phyloP scores from a whole-genome alignment of 129 eudicot genomes.

The Arctium lappa region DNA sequence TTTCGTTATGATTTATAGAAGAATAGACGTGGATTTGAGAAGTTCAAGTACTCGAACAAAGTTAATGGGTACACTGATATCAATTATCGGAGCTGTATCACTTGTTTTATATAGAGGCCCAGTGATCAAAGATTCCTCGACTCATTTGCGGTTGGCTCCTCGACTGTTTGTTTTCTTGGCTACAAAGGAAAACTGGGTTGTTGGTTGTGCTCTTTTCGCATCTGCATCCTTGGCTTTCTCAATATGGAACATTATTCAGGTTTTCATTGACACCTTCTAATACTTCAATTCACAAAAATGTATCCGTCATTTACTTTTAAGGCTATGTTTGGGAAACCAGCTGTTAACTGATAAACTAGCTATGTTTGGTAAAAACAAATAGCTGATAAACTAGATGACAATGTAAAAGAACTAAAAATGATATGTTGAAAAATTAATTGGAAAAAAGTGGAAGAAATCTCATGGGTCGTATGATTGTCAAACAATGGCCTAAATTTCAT shows the following conservation, averaged over 20 bases:
- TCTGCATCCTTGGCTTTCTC: constrained; percentile 58
- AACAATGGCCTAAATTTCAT: neutral
- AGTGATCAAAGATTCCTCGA: constrained; percentile 35
- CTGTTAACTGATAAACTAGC: too few relatives aligned
- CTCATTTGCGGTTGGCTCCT: constrained; percentile 26
- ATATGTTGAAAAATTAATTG: neutral
- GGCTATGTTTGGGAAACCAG: neutral
- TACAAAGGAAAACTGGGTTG: constrained; percentile 57
- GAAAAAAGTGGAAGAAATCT: neutral
- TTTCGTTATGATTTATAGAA: constrained; percentile 34
- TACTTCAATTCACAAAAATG: neutral
- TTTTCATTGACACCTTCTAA: neutral
- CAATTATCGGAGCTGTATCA: constrained; percentile 51
- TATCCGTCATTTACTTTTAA: neutral
- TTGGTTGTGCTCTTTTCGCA: constrained; percentile 63
- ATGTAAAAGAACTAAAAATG: neutral
- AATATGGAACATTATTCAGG: constrained; percentile 79
- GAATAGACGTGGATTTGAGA: constrained; percentile 39
- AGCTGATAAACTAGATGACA: neutral
- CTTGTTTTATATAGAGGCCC: constrained; percentile 59
- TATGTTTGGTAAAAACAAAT: too few relatives aligned
- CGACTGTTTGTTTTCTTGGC: constrained; percentile 55
- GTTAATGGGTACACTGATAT: constrained; percentile 52
- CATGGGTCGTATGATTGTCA: neutral
- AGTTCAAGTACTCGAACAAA: constrained; percentile 52